phyloP scores from a whole-genome alignment of 129 eudicot genomes.

The Mikania micrantha region DNA sequence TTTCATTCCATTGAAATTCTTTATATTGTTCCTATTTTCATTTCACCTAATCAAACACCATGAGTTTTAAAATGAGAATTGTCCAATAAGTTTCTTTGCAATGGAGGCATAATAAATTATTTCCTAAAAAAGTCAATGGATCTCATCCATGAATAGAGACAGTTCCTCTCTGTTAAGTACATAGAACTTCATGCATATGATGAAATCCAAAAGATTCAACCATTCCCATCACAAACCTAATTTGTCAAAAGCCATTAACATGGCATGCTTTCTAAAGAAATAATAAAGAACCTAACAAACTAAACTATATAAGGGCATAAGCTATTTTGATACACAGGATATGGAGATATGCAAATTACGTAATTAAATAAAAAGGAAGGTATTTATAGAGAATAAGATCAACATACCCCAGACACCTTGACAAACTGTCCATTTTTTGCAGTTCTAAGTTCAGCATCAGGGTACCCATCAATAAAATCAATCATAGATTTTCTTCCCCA shows the following conservation, averaged over 20 bases:
- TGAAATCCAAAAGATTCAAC: slow-evolving; percentile 1
- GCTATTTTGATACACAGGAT: neutral
- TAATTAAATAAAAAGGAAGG: neutral
- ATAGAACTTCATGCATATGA: neutral
- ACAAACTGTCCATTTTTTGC: slow-evolving; percentile 73
- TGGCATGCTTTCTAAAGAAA: slow-evolving; percentile 10
- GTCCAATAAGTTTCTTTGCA: neutral
- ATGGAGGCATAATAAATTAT: neutral
- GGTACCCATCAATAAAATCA: slow-evolving; percentile 48
- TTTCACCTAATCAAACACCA: neutral
- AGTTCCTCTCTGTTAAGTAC: neutral
- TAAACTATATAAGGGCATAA: neutral
- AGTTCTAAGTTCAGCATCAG: slow-evolving; percentile 65
- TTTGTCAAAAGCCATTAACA: neutral
- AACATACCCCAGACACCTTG: slow-evolving; percentile 74
- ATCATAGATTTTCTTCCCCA: slow-evolving; percentile 57
- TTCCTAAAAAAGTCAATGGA: neutral
- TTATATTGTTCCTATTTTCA: neutral
- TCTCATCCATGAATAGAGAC: neutral
- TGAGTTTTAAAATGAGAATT: neutral
- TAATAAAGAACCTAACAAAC: neutral
- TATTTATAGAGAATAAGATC: slow-evolving; percentile 3
- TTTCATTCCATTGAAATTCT: neutral
- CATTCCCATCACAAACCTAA: neutral
- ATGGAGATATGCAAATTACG: neutral